These are phyloP conservation scores for Fusarium tricinctum DNA, from an alignment of 2,329 filamentous ascomycete genomes.

Conservation along the genomic window DNA sequence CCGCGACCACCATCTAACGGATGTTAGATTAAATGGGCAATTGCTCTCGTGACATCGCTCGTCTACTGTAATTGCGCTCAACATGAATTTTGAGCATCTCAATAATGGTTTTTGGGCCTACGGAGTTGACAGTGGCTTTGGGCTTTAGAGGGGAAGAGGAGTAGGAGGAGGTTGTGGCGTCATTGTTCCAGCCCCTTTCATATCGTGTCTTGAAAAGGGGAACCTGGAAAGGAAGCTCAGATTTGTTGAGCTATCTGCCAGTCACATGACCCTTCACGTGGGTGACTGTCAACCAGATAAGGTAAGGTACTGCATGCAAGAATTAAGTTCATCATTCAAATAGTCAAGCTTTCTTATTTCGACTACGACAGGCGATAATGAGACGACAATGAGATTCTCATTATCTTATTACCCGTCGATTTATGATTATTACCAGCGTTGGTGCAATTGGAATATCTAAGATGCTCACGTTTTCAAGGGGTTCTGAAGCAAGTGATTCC, in stretches of 20 bases:
- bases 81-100: slow-evolving; percentile 18
- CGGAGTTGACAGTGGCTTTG: no score
- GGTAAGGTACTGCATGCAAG: no score
- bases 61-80: slow-evolving; percentile 26
- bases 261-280: slow-evolving; percentile 31
- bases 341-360: no score
- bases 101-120: slow-evolving; percentile 9
- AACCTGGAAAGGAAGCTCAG: slow-evolving; percentile 19
- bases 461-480: slow-evolving; percentile 4
- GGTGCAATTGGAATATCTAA: not conserved
- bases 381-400: not conserved
- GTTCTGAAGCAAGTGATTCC: not conserved
- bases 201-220: slow-evolving; percentile 23
- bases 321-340: not conserved
- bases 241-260: not conserved
- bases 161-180: slow-evolving; percentile 26
- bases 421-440: not conserved
- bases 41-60: slow-evolving; percentile 39
- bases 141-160: not conserved
- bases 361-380: not conserved
- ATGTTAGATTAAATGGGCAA: slow-evolving; percentile 38
- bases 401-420: not conserved
- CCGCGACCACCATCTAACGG: no score
- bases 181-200: slow-evolving; percentile 28
- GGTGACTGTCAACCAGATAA: not conserved